Evolutionary conservation across 768 basidiomycete genomes (phyloP).

Genomic region (Suillus clintonianus): DNA sequence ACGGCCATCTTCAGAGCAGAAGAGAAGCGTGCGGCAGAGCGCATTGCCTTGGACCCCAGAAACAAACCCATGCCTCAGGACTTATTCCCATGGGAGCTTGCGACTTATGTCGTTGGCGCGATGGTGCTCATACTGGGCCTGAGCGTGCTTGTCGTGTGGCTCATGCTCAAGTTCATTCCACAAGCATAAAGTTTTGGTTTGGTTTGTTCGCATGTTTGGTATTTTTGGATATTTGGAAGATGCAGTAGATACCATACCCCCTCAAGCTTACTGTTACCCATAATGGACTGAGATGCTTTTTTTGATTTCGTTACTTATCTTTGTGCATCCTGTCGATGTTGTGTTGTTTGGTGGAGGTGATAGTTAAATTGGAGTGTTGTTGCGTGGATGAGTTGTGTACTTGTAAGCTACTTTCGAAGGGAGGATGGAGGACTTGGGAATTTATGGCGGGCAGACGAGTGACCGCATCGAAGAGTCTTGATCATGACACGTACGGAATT

Average conservation of each 20-base stretch:
- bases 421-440: neutral
- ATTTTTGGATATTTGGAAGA: neutral
- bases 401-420: neutral
- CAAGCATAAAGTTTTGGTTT: neutral
- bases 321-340: neutral
- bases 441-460: neutral
- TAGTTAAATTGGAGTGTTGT: neutral
- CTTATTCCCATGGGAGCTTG: slow-evolving; percentile 31
- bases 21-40: slow-evolving; percentile 42
- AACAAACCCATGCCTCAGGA: slow-evolving; percentile 5
- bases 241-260: neutral
- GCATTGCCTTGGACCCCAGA: slow-evolving; percentile 16
- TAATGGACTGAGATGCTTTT: neutral
- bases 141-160: slow-evolving; percentile 23
- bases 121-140: slow-evolving; percentile 29
- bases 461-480: neutral
- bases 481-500: too few relatives aligned
- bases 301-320: neutral
- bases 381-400: neutral
- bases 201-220: neutral
- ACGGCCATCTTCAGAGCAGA: slow-evolving; percentile 48
- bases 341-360: neutral
- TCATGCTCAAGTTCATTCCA: slow-evolving; percentile 16
- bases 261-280: neutral
- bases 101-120: slow-evolving; percentile 28